Conservation (phyloP, 257 asterid genomes). For the Nicotiana obtusifolia region DNA sequence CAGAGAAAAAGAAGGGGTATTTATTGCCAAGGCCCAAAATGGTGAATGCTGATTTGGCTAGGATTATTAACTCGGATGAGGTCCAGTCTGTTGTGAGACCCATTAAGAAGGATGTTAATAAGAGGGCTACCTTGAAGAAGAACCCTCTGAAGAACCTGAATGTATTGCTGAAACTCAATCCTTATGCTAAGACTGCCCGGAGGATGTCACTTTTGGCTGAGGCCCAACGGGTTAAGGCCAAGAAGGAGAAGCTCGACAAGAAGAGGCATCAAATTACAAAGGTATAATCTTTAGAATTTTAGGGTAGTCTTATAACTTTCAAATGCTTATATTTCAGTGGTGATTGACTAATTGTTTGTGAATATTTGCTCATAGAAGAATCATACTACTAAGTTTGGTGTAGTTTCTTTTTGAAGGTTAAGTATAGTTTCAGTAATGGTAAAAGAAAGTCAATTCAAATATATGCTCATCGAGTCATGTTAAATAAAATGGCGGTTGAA, state of each 20-base stretch:
- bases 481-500: too few relatives aligned
- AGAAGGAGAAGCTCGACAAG: slow-evolving; percentile 62
- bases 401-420: too few relatives aligned
- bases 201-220: slow-evolving; percentile 87
- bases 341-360: background rate
- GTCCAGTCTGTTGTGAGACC: slow-evolving; percentile 87
- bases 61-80: slow-evolving; percentile 85
- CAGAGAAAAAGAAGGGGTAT: slow-evolving; percentile 63
- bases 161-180: slow-evolving; percentile 61
- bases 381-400: too few relatives aligned
- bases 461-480: background rate
- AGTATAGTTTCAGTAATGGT: background rate
- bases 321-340: background rate
- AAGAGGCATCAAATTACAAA: slow-evolving; percentile 62
- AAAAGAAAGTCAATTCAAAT: background rate
- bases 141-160: slow-evolving; percentile 15
- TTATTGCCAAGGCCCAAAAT: slow-evolving; percentile 68
- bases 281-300: slow-evolving; percentile 32
- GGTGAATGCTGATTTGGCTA: slow-evolving; percentile 78
- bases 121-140: slow-evolving; percentile 15
- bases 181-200: slow-evolving; percentile 63
- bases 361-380: background rate
- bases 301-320: too few relatives aligned
- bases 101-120: slow-evolving; percentile 57
- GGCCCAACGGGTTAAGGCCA: slow-evolving; percentile 67